Evolutionary conservation across 83 land plant genomes (phyloP).

Genomic region (Picea mariana): DNA sequence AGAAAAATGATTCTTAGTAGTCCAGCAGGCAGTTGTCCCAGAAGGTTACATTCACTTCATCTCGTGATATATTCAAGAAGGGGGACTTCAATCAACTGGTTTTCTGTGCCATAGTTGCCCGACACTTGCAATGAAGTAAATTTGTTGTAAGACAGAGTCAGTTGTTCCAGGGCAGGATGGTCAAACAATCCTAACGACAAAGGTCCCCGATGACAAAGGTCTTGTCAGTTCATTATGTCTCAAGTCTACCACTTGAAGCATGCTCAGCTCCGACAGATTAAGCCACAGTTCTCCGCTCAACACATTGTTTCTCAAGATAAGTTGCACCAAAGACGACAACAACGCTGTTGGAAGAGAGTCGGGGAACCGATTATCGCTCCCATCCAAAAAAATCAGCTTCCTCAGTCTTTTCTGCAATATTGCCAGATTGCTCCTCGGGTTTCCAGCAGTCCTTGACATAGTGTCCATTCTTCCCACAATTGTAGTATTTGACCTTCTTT

Average conservation of each 20-base stretch:
- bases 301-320: slow-evolving; percentile 50
- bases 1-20: background rate
- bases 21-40: background rate
- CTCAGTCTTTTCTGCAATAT: too few species aligned
- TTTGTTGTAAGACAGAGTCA: slow-evolving; percentile 49
- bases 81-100: slow-evolving; percentile 41
- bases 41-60: slow-evolving; percentile 26
- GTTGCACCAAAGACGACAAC: slow-evolving; percentile 37
- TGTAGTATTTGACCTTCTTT: too few species aligned
- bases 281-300: slow-evolving; percentile 31
- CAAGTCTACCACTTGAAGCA: slow-evolving; percentile 59
- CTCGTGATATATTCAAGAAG: slow-evolving; percentile 28
- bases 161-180: slow-evolving; percentile 55
- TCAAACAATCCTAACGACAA: slow-evolving; percentile 42
- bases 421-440: too few species aligned
- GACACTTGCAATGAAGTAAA: slow-evolving; percentile 35
- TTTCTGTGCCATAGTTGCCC: slow-evolving; percentile 10
- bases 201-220: too few species aligned
- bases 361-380: slow-evolving; percentile 46
- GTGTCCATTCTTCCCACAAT: too few species aligned
- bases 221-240: slow-evolving; percentile 50
- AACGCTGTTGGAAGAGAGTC: slow-evolving; percentile 35
- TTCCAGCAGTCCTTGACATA: too few species aligned
- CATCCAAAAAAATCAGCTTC: slow-evolving; percentile 38
- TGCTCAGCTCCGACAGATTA: background rate